Evolutionary conservation across 2,329 filamentous ascomycete genomes (phyloP).

Genomic region (Epichloe bromicola): DNA sequence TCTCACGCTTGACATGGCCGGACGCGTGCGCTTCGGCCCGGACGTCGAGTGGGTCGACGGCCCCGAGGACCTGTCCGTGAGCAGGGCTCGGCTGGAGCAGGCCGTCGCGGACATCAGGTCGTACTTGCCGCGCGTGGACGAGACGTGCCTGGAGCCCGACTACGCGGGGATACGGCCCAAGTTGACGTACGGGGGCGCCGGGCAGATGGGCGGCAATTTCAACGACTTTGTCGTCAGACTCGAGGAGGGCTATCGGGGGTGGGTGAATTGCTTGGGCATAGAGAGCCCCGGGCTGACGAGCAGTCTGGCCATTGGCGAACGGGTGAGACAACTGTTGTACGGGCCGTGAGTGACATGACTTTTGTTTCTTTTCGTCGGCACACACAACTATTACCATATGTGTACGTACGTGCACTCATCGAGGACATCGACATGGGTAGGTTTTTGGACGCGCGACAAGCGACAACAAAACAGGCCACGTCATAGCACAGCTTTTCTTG

Average conservation of each 20-base stretch:
- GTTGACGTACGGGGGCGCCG: constrained; percentile 44
- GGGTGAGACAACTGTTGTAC: constrained; percentile 46
- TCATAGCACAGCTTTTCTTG: too few species aligned
- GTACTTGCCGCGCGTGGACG: constrained; percentile 67
- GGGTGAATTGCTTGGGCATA: constrained; percentile 83
- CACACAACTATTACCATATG: neutral
- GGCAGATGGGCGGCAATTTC: constrained; percentile 54
- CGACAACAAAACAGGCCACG: too few species aligned
- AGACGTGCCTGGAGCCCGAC: constrained; percentile 55
- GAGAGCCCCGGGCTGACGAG: constrained; percentile 90
- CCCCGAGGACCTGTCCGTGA: constrained; percentile 57
- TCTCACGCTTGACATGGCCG: constrained; percentile 76
- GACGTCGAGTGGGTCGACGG: constrained; percentile 86
- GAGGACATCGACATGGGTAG: too few species aligned
- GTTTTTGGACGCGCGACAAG: too few species aligned
- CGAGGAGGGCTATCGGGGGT: constrained; percentile 68
- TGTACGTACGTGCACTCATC: neutral
- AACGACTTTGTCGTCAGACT: constrained; percentile 71
- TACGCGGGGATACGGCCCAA: constrained; percentile 92
- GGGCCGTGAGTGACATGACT: constrained; percentile 7
- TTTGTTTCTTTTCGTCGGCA: neutral
- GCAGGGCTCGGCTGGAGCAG: constrained; percentile 43
- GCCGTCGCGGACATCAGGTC: constrained; percentile 63
- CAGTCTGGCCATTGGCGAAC: constrained; percentile 70
- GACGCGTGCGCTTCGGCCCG: constrained; percentile 79